A percentile compares a stretch with the other conserved stretches of the same genome.
phyloP scores from a whole-genome alignment of 73 alveolate species.

The Paraurostyla sp. region DNA sequence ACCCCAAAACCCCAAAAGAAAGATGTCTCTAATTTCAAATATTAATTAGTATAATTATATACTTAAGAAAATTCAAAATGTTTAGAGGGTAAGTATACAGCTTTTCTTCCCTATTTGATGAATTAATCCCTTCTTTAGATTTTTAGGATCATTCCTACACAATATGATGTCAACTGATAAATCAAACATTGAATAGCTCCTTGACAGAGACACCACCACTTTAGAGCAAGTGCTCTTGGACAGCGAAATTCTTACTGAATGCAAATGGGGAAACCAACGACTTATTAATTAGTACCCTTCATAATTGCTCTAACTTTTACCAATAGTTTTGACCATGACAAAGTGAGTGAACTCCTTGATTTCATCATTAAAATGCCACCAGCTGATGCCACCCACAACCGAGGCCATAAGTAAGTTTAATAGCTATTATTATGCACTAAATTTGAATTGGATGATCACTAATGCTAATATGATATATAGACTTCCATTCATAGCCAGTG shows the following conservation, averaged over 20 bases:
- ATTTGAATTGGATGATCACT: not conserved
- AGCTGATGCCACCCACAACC: conserved; percentile 62
- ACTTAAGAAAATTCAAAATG: conserved; percentile 40
- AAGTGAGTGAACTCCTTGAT: conserved; percentile 59
- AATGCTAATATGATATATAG: not conserved
- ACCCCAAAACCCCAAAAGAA: too few relatives aligned
- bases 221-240: conserved; percentile 65
- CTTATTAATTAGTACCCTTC: conserved; percentile 55
- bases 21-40: too few relatives aligned
- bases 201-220: conserved; percentile 48
- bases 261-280: conserved; percentile 63
- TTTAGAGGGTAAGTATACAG: conserved; percentile 49
- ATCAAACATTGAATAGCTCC: conserved; percentile 49
- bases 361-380: conserved; percentile 73
- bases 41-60: not conserved
- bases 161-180: conserved; percentile 52
- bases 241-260: conserved; percentile 68
- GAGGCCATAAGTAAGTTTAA: conserved; percentile 73
- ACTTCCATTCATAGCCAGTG: conserved; percentile 71
- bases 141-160: conserved; percentile 59
- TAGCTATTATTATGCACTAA: not conserved
- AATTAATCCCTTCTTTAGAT: conserved; percentile 20
- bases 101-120: not conserved
- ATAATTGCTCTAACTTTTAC: too few relatives aligned
- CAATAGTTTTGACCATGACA: conserved; percentile 64